These are phyloP conservation scores for Dipodascus albidus DNA, from an alignment of 805 yeast species.

Conservation along the genomic window DNA sequence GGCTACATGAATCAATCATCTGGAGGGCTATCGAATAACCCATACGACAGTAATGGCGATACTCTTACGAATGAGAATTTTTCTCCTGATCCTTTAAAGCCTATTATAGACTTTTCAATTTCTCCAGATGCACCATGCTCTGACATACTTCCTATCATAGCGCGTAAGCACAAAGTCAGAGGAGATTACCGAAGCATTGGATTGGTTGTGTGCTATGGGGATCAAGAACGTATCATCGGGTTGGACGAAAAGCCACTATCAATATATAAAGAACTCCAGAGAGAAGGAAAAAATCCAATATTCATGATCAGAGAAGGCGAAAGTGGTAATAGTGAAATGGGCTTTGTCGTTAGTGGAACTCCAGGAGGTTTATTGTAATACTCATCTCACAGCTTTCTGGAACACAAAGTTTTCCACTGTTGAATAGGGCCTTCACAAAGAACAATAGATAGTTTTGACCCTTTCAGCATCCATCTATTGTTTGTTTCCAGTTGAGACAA, in stretches of 20 bases:
- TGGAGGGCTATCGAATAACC: too few species aligned
- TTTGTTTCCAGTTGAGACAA: slow-evolving; percentile 31
- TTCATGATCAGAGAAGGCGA: slow-evolving; percentile 85
- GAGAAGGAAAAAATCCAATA: slow-evolving; percentile 77
- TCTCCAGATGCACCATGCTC: slow-evolving; percentile 87
- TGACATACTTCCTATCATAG: slow-evolving; percentile 76
- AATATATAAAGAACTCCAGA: slow-evolving; percentile 75
- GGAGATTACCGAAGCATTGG: slow-evolving; percentile 86
- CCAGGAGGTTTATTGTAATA: slow-evolving; percentile 19
- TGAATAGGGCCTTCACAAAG: slow-evolving; percentile 60
- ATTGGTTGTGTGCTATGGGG: slow-evolving; percentile 80
- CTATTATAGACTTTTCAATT: slow-evolving; percentile 72
- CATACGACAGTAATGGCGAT: not conserved
- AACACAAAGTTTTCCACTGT: slow-evolving; percentile 54
- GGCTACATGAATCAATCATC: not conserved
- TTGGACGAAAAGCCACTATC: slow-evolving; percentile 81
- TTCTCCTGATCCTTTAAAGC: slow-evolving; percentile 20
- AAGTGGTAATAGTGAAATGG: slow-evolving; percentile 19
- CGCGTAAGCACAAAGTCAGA: slow-evolving; percentile 69
- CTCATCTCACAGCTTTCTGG: too few species aligned
- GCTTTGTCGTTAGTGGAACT: slow-evolving; percentile 14
- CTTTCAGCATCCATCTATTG: slow-evolving; percentile 48
- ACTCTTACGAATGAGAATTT: not conserved
- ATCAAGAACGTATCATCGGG: slow-evolving; percentile 72
- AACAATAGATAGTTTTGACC: slow-evolving; percentile 54